Base-by-base conservation (phyloP, 1,139 yeast genomes). In the Yamadazyma sp. region DNA sequence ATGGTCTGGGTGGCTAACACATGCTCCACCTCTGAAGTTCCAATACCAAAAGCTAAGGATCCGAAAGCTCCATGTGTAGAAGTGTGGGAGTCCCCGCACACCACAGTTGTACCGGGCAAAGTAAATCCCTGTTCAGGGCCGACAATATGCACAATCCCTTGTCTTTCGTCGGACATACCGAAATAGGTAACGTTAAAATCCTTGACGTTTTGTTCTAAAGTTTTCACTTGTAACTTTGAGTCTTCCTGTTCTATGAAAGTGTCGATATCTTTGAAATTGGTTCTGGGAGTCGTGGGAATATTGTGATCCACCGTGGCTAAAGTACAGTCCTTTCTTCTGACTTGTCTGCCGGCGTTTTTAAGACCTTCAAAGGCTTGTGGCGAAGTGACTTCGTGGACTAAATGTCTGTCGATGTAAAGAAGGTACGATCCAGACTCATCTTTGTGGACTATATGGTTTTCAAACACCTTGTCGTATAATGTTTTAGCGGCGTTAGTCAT, bases 91-190 rank as follows among this genome's bases (percentile, higher is more conserved):
- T 92, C 98, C 61, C 98, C 98, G 69, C 98, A 92, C 35, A 92
- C 98, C 30, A 92, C 96, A 3, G 98, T 92, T 40, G 97, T 88
- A 54, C 98, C 98, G 20, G 98, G 98, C 40, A 92, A 74, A 23
- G 98, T 92, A 68, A 92, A 92, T 33, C 97, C 98, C 67, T 92
- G 97, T 65, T 92, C 98, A 26, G 98, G 98, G 31, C 98, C 98
- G 43, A 92, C 95, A 51, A 92, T 88, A 62, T 92, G 98, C 41
- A 92, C 98, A 59, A 92, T 92, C 54, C 98, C 98, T 67, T 92
- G 98, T 66, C 97, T 82, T 47, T 75, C 75, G 65, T 92, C 97
- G 40, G 81, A 77, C 94, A 92, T 86, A 48, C 98, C 98, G 51
- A 92, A 90, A 60, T 84, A 92, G 13, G 96, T 83, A 31, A 92